Percentiles rank a stretch among this genome's conserved stretches.
These are phyloP conservation scores for Nitzschia sp. DNA, from an alignment of 108 stramenopile genomes.

Conservation along the genomic window DNA sequence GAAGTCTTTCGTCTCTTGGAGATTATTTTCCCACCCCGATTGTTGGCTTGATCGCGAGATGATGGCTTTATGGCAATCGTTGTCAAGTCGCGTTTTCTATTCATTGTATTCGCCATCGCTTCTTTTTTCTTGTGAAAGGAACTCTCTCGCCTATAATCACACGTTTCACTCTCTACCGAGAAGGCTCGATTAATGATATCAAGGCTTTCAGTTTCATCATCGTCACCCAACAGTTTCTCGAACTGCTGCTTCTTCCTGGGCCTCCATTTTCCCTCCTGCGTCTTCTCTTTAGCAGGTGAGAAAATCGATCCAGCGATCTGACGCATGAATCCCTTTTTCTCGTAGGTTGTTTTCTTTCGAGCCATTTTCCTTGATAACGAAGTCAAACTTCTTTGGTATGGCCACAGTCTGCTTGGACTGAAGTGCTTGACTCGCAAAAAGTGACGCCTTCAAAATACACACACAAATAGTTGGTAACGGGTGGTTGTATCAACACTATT, in stretches of 20 bases:
- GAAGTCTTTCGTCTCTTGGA: slow-evolving; percentile 11
- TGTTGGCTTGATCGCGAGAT: not conserved
- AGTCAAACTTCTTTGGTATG: too few relatives aligned
- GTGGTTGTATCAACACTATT: too few relatives aligned
- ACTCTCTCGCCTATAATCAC: slow-evolving; percentile 24
- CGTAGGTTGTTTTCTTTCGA: slow-evolving; percentile 29
- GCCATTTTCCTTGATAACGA: slow-evolving; percentile 5
- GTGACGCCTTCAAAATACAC: not conserved
- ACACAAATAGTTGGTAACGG: not conserved
- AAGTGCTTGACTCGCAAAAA: not conserved
- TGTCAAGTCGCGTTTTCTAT: slow-evolving; percentile 14
- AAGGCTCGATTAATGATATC: slow-evolving; percentile 3
- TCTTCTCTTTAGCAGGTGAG: slow-evolving; percentile 1
- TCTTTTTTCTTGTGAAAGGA: slow-evolving; percentile 18
- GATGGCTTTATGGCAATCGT: slow-evolving; percentile 23
- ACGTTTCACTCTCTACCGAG: slow-evolving; percentile 32
- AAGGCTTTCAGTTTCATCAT: slow-evolving; percentile 11
- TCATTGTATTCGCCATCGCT: not conserved
- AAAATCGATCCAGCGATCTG: slow-evolving; percentile 24
- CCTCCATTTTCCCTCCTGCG: slow-evolving; percentile 26
- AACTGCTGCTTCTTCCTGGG: slow-evolving; percentile 32
- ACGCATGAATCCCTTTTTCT: slow-evolving; percentile 27
- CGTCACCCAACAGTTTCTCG: slow-evolving; percentile 22
- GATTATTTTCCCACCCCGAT: not conserved
- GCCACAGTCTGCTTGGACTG: too few relatives aligned